Percentiles rank a stretch among this genome's conserved stretches.
Evolutionary conservation across 306 rosid species (phyloP).

Genomic region (Rosa multiflora): DNA sequence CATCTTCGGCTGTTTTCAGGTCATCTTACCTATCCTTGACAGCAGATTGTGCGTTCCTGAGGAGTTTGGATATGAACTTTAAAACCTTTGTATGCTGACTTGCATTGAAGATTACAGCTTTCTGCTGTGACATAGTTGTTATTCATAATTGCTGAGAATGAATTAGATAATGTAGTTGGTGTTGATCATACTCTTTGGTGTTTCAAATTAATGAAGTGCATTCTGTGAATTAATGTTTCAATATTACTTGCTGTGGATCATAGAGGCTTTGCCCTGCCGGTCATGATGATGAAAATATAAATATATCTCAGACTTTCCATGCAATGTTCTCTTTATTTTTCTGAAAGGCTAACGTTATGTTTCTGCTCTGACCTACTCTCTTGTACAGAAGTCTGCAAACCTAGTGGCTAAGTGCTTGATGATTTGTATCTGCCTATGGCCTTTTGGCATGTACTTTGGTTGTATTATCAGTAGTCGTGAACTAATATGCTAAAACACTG

Average conservation of each 20-base stretch:
- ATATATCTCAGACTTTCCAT: not conserved
- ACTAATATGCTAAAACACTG: not conserved
- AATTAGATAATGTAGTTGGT: slow-evolving; percentile 1
- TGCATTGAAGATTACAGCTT: not conserved
- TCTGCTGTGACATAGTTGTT: not conserved
- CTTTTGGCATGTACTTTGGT: not conserved
- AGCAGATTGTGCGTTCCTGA: too few relatives aligned
- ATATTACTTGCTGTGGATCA: not conserved
- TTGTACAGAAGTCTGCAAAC: not conserved
- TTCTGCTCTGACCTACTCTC: not conserved
- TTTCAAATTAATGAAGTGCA: not conserved
- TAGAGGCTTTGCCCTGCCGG: not conserved
- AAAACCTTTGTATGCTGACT: too few relatives aligned
- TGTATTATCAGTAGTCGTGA: not conserved
- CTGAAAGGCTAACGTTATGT: not conserved
- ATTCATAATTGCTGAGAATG: not conserved
- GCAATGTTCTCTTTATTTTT: not conserved
- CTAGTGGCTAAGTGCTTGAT: not conserved
- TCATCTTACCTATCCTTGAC: too few relatives aligned
- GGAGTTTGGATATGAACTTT: too few relatives aligned
- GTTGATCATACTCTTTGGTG: not conserved
- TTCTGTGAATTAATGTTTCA: not conserved
- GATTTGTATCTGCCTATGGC: not conserved
- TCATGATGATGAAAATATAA: not conserved
- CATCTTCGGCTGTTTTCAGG: too few relatives aligned